A percentile compares a stretch with the other conserved stretches of the same genome.
phyloP scores from a whole-genome alignment of 768 basidiomycete species.

The Kwoniella botswanensis region DNA sequence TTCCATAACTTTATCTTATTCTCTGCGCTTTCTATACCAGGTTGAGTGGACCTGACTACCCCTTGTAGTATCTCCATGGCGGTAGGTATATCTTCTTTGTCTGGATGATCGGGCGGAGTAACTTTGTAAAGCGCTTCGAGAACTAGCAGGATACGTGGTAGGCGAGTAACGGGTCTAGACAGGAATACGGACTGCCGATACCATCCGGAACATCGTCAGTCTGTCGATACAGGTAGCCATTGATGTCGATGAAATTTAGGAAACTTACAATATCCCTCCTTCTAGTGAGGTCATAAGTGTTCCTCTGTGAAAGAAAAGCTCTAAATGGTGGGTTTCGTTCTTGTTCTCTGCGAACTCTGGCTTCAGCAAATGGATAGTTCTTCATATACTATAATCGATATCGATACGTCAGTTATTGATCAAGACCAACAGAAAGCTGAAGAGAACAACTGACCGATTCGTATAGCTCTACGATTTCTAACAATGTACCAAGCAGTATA shows the following conservation, averaged over 20 bases:
- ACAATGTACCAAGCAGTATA: constrained; percentile 39
- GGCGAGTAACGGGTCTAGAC: constrained; percentile 83
- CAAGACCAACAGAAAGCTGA: background rate
- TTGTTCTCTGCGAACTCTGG: constrained; percentile 76
- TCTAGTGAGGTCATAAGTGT: constrained; percentile 41
- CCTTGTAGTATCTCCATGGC: constrained; percentile 71
- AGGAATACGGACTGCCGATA: constrained; percentile 68
- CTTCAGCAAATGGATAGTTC: constrained; percentile 82
- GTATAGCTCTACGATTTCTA: constrained; percentile 41
- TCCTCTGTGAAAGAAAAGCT: constrained; percentile 63
- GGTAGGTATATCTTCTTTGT: constrained; percentile 75
- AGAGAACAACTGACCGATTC: constrained; percentile 39
- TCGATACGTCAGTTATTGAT: background rate
- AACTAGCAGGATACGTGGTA: constrained; percentile 77
- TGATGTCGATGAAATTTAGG: too few relatives aligned
- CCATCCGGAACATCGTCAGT: too few relatives aligned
- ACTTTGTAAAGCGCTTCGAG: constrained; percentile 71
- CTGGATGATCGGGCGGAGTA: constrained; percentile 73
- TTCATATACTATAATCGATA: constrained; percentile 49
- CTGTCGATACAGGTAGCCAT: too few relatives aligned
- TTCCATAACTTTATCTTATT: constrained; percentile 86
- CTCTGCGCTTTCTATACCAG: constrained; percentile 89
- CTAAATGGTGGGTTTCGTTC: constrained; percentile 72
- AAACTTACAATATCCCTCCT: constrained; percentile 50
- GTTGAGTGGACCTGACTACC: constrained; percentile 76